A percentile compares a stretch with the other conserved stretches of the same genome.
Evolutionary conservation across 164 flowering plant genomes (phyloP).

Genomic region (Berberis vulgaris): DNA sequence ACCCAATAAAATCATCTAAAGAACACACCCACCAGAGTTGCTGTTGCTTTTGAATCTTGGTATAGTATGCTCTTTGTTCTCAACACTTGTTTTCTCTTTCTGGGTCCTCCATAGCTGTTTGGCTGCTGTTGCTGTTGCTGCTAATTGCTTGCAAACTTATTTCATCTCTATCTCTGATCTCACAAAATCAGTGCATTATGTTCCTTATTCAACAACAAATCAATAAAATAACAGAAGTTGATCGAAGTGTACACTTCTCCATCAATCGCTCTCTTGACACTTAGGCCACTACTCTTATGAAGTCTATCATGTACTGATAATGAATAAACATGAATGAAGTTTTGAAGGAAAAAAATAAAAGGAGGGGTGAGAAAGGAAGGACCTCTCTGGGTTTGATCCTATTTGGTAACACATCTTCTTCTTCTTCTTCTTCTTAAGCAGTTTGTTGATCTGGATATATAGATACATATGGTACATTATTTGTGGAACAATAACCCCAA

Average conservation of each 20-base stretch:
- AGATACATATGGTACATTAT: conserved; percentile 36
- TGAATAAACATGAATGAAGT: conserved; percentile 5
- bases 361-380: background rate
- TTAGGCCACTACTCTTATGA: background rate
- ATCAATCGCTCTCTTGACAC: background rate
- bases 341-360: background rate
- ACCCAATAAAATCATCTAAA: too few species aligned
- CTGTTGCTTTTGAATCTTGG: too few species aligned
- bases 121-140: background rate
- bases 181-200: conserved; percentile 14
- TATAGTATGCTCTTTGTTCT: too few species aligned
- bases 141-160: conserved; percentile 6
- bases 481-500: background rate
- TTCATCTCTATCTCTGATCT: background rate
- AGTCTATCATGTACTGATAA: conserved; percentile 4
- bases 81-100: too few species aligned
- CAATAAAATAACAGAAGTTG: conserved; percentile 20
- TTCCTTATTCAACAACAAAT: conserved; percentile 36
- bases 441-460: background rate
- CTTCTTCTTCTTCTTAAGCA: background rate
- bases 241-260: conserved; percentile 2
- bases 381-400: background rate
- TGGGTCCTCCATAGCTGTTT: too few species aligned
- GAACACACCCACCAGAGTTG: too few species aligned
- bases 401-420: background rate